phyloP scores from a whole-genome alignment of 2,329 filamentous ascomycete species.

The Endocalyx cinctus region DNA sequence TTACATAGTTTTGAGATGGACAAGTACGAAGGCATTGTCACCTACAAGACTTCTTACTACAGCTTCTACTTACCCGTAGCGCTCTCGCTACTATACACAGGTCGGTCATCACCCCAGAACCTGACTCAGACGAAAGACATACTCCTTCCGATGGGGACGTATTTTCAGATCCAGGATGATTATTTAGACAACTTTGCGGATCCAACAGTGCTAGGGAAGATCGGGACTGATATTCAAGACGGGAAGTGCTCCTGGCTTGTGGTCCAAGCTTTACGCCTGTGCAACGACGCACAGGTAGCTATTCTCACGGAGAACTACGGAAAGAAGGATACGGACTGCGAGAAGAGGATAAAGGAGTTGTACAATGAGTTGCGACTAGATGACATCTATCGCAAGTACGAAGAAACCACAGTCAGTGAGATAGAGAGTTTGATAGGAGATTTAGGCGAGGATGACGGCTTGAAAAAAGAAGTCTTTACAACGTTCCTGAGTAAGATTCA shows the following conservation, averaged over 20 bases:
- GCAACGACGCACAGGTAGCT: conserved; percentile 78
- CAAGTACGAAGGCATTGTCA: conserved; percentile 97
- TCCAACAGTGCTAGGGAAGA: conserved; percentile 92
- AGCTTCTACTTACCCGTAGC: conserved; percentile 98
- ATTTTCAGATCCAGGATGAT: conserved; percentile 99
- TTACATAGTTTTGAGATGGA: conserved; percentile 91
- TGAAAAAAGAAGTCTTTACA: conserved; percentile 89
- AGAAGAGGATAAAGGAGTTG: conserved; percentile 82
- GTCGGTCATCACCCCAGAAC: conserved; percentile 81
- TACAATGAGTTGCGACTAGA: conserved; percentile 83
- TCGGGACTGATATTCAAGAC: conserved; percentile 97
- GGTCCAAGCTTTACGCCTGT: conserved; percentile 83
- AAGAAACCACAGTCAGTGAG: conserved; percentile 80
- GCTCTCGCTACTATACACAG: conserved; percentile 79
- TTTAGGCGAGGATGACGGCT: conserved; percentile 78
- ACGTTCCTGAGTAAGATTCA: conserved; percentile 94
- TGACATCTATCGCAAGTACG: conserved; percentile 79
- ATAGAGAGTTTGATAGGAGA: conserved; percentile 69
- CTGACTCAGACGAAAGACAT: conserved; percentile 86
- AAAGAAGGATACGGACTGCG: conserved; percentile 77
- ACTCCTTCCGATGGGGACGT: conserved; percentile 94
- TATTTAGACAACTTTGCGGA: conserved; percentile 97
- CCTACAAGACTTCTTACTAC: conserved; percentile 99
- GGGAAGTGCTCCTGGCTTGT: conserved; percentile 99
- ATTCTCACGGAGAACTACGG: conserved; percentile 92